Percentiles rank a stretch among this genome's conserved stretches.
Evolutionary conservation across 208 protist species (phyloP).

Genomic region (Leishmania amazonensis): DNA sequence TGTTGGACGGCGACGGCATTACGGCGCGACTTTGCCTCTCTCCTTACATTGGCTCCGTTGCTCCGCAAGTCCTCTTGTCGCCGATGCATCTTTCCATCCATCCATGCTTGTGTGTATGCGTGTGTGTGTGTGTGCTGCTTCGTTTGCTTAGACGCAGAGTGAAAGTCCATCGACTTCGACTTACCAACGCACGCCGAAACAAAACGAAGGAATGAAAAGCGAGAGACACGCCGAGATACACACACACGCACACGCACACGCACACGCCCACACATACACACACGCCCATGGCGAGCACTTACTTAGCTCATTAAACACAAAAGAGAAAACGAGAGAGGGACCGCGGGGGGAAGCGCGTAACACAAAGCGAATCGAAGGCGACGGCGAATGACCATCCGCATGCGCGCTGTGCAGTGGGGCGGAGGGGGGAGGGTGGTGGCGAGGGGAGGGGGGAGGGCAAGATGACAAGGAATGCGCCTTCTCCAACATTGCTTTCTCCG

Average conservation of each 20-base stretch:
- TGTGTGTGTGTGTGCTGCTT: neutral
- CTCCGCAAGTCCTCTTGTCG: neutral
- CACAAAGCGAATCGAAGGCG: neutral
- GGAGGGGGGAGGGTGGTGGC: neutral
- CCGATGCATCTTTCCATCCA: neutral
- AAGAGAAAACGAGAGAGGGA: neutral
- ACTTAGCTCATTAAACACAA: conserved; percentile 13
- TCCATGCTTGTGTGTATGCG: neutral
- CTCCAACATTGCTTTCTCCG: neutral
- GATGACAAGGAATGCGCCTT: neutral
- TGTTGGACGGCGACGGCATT: neutral
- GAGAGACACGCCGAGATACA: neutral
- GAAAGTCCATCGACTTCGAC: neutral
- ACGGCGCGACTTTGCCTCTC: neutral
- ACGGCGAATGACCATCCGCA: neutral
- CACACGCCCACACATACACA: neutral
- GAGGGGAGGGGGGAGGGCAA: neutral
- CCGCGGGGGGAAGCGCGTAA: no score
- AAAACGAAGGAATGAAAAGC: no score
- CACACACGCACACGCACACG: neutral
- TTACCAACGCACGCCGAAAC: neutral
- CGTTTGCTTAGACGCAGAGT: neutral
- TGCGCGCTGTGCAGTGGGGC: neutral
- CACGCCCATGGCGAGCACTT: neutral
- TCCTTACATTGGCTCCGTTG: neutral